Evolutionary conservation across 2,329 filamentous ascomycete species (phyloP).

Genomic region (Arthrobotrys entomopaga): DNA sequence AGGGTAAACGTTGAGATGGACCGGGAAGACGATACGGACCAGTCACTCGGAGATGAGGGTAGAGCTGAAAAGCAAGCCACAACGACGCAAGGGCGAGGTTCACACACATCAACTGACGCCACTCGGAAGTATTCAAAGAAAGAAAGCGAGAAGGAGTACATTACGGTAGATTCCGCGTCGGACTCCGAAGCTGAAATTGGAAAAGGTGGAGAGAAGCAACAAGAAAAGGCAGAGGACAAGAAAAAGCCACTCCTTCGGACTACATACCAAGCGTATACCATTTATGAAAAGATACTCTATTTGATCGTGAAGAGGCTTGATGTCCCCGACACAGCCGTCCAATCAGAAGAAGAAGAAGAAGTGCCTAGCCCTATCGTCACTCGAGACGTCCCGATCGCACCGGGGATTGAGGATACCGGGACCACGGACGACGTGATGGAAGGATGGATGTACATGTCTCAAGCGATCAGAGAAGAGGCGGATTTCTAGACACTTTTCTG

Average conservation of each 20-base stretch:
- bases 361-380: slow-evolving; percentile 58
- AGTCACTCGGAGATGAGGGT: slow-evolving; percentile 36
- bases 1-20: slow-evolving; percentile 24
- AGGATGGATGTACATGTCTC: slow-evolving; percentile 85
- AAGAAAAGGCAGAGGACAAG: slow-evolving; percentile 72
- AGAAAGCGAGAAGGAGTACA: slow-evolving; percentile 19
- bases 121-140: slow-evolving; percentile 36
- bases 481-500: slow-evolving; percentile 24
- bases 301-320: slow-evolving; percentile 74
- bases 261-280: slow-evolving; percentile 92
- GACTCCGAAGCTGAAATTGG: slow-evolving; percentile 38
- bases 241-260: slow-evolving; percentile 90
- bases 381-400: slow-evolving; percentile 44
- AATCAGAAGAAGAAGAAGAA: slow-evolving; percentile 8
- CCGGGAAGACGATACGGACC: slow-evolving; percentile 17
- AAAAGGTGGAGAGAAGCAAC: slow-evolving; percentile 51
- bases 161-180: slow-evolving; percentile 40
- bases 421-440: slow-evolving; percentile 71
- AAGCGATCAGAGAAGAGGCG: slow-evolving; percentile 61
- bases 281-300: slow-evolving; percentile 92
- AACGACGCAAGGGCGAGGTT: slow-evolving; percentile 44
- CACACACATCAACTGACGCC: slow-evolving; percentile 26
- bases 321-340: slow-evolving; percentile 11
- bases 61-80: slow-evolving; percentile 52
- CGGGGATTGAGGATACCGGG: slow-evolving; percentile 49